Evolutionary conservation across 495 filamentous ascomycete genomes (phyloP).

Genomic region (Cercophora scortea): DNA sequence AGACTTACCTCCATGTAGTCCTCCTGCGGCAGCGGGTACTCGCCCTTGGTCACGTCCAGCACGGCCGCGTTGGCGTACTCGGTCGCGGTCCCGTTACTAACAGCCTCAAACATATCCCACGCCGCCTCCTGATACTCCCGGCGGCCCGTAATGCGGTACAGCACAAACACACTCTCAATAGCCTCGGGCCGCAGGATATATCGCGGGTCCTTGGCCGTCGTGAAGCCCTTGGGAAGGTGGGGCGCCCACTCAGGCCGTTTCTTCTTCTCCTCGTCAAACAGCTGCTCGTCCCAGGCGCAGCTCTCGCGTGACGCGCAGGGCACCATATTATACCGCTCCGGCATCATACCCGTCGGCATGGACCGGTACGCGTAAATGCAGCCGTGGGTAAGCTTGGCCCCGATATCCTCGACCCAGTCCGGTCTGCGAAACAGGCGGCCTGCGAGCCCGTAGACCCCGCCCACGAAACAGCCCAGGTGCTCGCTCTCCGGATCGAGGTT

Average conservation of each 20-base stretch:
- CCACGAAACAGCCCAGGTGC: constrained; percentile 63
- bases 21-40: constrained; percentile 18
- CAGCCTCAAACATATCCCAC: constrained; percentile 66
- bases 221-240: constrained; percentile 28
- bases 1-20: constrained; percentile 40
- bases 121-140: constrained; percentile 53
- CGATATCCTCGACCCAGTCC: constrained; percentile 61
- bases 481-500: constrained; percentile 29
- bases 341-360: constrained; percentile 78
- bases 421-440: constrained; percentile 63
- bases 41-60: constrained; percentile 43
- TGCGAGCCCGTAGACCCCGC: constrained; percentile 76
- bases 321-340: constrained; percentile 58
- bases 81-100: constrained; percentile 53
- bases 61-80: constrained; percentile 55
- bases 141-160: constrained; percentile 66
- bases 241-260: constrained; percentile 19
- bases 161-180: constrained; percentile 62
- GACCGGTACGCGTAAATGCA: constrained; percentile 81
- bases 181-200: constrained; percentile 52
- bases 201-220: constrained; percentile 29
- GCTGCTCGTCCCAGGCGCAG: constrained; percentile 69
- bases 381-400: constrained; percentile 68
- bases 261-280: constrained; percentile 30
- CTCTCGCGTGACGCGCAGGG: constrained; percentile 51